Evolutionary conservation across 805 yeast genomes (phyloP), one percentile per base, ranked within the genome.

Genomic region (Deakozyma indianensis): DNA sequence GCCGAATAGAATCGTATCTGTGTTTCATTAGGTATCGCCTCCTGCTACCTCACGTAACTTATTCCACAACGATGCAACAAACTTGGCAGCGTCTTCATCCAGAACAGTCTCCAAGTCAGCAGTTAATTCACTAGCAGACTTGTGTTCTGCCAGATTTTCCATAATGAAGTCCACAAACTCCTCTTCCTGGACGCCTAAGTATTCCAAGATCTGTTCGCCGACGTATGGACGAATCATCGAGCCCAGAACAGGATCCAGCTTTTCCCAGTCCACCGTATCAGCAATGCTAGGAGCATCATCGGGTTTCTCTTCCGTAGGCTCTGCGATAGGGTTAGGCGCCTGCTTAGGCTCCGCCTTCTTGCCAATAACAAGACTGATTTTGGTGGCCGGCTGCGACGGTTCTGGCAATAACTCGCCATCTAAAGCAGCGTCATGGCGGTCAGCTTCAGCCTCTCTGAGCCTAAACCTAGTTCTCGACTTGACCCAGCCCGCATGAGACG

Each of bases 231-330:
- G 11, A n/a, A 32, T n/a, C 18, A 4, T 20, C 18, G 18, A 5
- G 5, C 16, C 38, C 18, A 32, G 16, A 9, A 14, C 18, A n/a
- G 38, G 20, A 32, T 32, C 38, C 11, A 32, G 4, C 38, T 32
- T 32, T 7, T 32, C 38, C 38, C 38, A 32, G 18, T 32, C 38
- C n/a, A n/a, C n/a, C n/a, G n/a, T n/a, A n/a, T n/a, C n/a, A n/a
- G n/a, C n/a, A 25, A 25, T 25, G 14, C 14, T 9, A 7, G 7
- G 7, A 14, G 28, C 7, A 14, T 9, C 7, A 9, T 9, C 7
- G 28, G 28, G 14, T 25, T 25, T 14, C 14, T 25, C 28, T 25
- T 7, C 14, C 28, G 7, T 14, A 25, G 28, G 28, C 14, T 7
- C 14, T 14, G 28, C 7, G 14, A 9, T 14, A 25, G 28, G 28